These are phyloP conservation scores for Penicillium hordei DNA, from an alignment of 2,329 filamentous ascomycete species.

Conservation along the genomic window DNA sequence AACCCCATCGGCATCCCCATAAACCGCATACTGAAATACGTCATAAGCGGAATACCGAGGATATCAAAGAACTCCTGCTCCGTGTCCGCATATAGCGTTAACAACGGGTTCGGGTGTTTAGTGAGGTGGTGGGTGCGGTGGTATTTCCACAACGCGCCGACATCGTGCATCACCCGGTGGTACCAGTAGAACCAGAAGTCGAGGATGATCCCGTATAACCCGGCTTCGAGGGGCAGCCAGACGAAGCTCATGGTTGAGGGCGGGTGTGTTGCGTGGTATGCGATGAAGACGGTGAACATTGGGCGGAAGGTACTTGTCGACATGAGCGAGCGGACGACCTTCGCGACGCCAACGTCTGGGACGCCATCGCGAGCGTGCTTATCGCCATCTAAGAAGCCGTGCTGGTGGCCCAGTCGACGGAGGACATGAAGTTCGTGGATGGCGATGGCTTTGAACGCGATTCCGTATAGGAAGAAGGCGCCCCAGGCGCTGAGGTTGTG, in stretches of 20 bases:
- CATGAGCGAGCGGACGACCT: conserved; percentile 25
- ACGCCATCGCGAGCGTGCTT: conserved; percentile 30
- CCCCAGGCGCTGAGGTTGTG: too few species aligned
- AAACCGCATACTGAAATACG: too few species aligned
- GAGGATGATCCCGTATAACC: conserved; percentile 27
- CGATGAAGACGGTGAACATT: conserved; percentile 29
- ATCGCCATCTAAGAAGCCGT: conserved; percentile 29
- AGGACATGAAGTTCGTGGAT: conserved; percentile 29
- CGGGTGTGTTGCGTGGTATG: conserved; percentile 17
- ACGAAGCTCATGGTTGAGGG: conserved; percentile 21
- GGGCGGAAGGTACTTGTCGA: conserved; percentile 19
- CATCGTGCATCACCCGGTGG: conserved; percentile 28
- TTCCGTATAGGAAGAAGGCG: conserved; percentile 11
- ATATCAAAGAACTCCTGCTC: too few species aligned
- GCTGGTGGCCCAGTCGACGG: conserved; percentile 24
- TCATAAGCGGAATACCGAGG: too few species aligned
- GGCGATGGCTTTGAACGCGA: conserved; percentile 26
- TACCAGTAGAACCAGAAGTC: conserved; percentile 34
- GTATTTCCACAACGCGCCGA: neutral
- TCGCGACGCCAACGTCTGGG: conserved; percentile 27
- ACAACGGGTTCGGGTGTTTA: too few species aligned
- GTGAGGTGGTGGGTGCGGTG: too few species aligned
- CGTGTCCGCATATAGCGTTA: too few species aligned
- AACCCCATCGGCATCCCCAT: too few species aligned
- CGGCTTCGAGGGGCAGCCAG: conserved; percentile 26